Base-by-base conservation (phyloP, 139 green algal genomes). In the Pycnococcus provasolii region DNA sequence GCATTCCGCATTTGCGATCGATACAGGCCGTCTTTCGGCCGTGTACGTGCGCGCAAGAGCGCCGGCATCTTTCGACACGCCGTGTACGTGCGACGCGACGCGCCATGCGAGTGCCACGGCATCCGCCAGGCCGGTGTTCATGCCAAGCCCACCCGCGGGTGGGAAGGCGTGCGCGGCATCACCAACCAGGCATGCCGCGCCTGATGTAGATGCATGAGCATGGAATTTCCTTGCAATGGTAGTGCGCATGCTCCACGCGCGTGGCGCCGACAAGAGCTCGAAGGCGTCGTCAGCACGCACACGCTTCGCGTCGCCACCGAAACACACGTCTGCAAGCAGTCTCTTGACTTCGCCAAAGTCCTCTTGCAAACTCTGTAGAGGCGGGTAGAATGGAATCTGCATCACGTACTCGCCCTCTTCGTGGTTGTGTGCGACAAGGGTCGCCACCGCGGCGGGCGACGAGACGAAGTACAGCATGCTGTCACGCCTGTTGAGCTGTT, bases 391-490 rank as follows among this genome's bases (percentile, higher is more conserved):
- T 0, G 91, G 91, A 39, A 96, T 84, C 81, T 88, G 77, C 2
- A 83, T 88, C 58, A 97, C 92, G 80, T 97, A 96, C 71, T 97
- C 92, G 0, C 90, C 92, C 3, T 62, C 5, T 0, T 45, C 3
- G 0, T 97, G 67, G 69, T 90, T 76, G 73, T 98, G 91, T 7
- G 88, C 91, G 52, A 97, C 89, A 50, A 97, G 48, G 58, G 95
- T 90, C 0, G 76, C 80, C 46, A 96, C 84, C 40, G 85, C 81
- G 5, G 80, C 61, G 0, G 66, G 46, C 47, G 87, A 90, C 83
- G 91, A 97, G 2, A 95, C 84, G 75, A 98, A 98, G 78, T 97
- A 97, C 51, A 98, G 81, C 92, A 98, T 98, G 58, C 76, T 91
- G 0, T 80, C 62, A 2, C 79, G 64, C 1, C 58, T 48, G 2